phyloP scores from a whole-genome alignment of 2,329 filamentous ascomycete species.

The Arthrobotrys iridis region DNA sequence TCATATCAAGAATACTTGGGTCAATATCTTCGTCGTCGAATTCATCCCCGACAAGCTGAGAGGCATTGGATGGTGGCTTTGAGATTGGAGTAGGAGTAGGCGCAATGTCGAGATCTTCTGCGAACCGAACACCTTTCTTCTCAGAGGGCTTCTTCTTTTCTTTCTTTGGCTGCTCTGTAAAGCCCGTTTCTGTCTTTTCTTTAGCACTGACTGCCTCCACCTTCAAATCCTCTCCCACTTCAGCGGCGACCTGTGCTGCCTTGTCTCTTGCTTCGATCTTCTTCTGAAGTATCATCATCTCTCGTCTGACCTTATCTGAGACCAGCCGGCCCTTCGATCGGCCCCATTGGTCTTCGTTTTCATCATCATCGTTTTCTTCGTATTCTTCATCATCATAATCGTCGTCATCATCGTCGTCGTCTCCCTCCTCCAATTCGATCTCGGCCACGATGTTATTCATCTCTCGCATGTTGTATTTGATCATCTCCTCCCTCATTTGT shows the following conservation, averaged over 20 bases:
- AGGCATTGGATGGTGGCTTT: slow-evolving; percentile 56
- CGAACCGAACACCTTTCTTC: slow-evolving; percentile 84
- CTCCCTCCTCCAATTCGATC: slow-evolving; percentile 79
- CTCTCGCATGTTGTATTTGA: slow-evolving; percentile 86
- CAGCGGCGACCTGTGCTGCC: slow-evolving; percentile 34
- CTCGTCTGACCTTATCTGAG: slow-evolving; percentile 38
- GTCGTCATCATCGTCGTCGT: slow-evolving; percentile 65
- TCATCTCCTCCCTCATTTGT: slow-evolving; percentile 82
- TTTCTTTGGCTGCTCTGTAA: slow-evolving; percentile 44
- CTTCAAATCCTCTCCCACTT: slow-evolving; percentile 11
- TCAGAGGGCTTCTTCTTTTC: slow-evolving; percentile 56
- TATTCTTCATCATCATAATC: slow-evolving; percentile 66
- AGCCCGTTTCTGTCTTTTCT: slow-evolving; percentile 53
- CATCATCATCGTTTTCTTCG: slow-evolving; percentile 67
- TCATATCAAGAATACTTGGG: slow-evolving; percentile 48
- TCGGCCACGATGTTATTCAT: slow-evolving; percentile 93
- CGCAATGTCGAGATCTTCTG: slow-evolving; percentile 77
- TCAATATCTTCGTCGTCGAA: slow-evolving; percentile 53
- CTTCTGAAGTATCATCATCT: slow-evolving; percentile 50
- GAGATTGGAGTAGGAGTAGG: slow-evolving; percentile 60
- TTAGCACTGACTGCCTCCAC: background rate
- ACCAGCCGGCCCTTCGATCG: slow-evolving; percentile 68
- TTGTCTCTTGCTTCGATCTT: slow-evolving; percentile 49
- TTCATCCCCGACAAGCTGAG: slow-evolving; percentile 39
- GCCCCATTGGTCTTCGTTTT: slow-evolving; percentile 77